A percentile compares a stretch with the other conserved stretches of the same genome.
These are phyloP conservation scores for Penicillium sp. DNA, from an alignment of 2,329 filamentous ascomycete species.

Conservation along the genomic window DNA sequence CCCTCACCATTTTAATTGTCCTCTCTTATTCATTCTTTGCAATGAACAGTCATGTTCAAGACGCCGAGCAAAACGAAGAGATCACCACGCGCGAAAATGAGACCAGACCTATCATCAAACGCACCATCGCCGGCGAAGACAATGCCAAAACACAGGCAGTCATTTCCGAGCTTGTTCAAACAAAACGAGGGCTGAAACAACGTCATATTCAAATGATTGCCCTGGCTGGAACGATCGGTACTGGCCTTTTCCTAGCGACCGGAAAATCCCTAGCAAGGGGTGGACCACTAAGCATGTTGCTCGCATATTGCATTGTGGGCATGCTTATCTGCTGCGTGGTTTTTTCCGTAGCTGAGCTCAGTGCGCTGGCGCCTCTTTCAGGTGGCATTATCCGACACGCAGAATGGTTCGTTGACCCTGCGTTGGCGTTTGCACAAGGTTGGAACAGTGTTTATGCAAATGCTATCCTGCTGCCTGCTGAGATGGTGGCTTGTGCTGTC, in stretches of 20 bases:
- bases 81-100: not conserved
- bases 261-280: conserved; percentile 29
- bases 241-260: conserved; percentile 35
- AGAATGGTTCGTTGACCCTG: conserved; percentile 6
- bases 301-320: conserved; percentile 40
- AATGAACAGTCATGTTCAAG: not conserved
- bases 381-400: conserved; percentile 3
- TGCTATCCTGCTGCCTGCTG: not conserved
- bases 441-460: conserved; percentile 7
- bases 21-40: not conserved
- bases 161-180: conserved; percentile 4
- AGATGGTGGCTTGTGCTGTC: conserved; percentile 6
- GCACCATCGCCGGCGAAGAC: not conserved
- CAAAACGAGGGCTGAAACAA: conserved; percentile 25
- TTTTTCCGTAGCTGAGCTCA: conserved; percentile 18
- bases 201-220: conserved; percentile 37
- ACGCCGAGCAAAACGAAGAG: not conserved
- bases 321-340: conserved; percentile 33
- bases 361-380: conserved; percentile 3
- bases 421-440: not conserved
- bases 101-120: not conserved
- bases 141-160: not conserved
- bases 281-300: conserved; percentile 30
- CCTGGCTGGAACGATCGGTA: conserved; percentile 36
- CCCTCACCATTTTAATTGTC: not conserved